Evolutionary conservation across 2,329 filamentous ascomycete species (phyloP).

Genomic region (Botrytis medusae): DNA sequence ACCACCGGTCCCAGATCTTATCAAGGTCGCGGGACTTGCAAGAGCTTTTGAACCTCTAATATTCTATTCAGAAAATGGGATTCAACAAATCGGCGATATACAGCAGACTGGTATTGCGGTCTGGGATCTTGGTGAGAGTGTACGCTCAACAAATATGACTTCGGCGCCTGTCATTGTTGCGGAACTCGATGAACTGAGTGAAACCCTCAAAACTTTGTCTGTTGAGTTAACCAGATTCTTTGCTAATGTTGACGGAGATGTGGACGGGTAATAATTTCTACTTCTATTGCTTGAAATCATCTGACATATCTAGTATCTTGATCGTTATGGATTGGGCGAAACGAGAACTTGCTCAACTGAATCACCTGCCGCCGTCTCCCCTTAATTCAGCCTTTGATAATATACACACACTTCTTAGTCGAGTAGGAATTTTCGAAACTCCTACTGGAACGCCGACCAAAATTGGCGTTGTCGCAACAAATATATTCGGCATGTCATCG

Average conservation of each 20-base stretch:
- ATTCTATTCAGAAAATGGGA: constrained; percentile 88
- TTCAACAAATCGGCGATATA: constrained; percentile 80
- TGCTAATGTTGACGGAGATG: constrained; percentile 87
- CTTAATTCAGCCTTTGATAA: constrained; percentile 77
- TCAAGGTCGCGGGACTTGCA: constrained; percentile 86
- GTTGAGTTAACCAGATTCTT: constrained; percentile 90
- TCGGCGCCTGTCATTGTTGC: constrained; percentile 82
- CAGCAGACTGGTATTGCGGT: constrained; percentile 91
- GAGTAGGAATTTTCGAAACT: constrained; percentile 60
- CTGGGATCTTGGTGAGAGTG: constrained; percentile 90
- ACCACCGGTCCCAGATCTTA: constrained; percentile 73
- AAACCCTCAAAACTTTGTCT: constrained; percentile 79
- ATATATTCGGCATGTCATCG: constrained; percentile 75
- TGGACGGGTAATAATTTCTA: constrained; percentile 64
- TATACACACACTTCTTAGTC: constrained; percentile 73
- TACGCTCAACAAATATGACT: constrained; percentile 86
- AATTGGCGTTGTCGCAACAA: constrained; percentile 67
- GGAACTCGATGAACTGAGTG: constrained; percentile 81
- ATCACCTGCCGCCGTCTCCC: constrained; percentile 59
- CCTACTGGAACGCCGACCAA: constrained; percentile 59
- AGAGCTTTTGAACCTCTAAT: constrained; percentile 93
- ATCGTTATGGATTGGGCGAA: constrained; percentile 96
- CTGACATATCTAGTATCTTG: constrained; percentile 61
- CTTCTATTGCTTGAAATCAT: constrained; percentile 18
- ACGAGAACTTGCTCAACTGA: constrained; percentile 74